Percentiles rank a stretch among this genome's conserved stretches.
Conservation (phyloP, 2,329 filamentous ascomycete genomes). For the Sclerotiophoma versabilis region DNA sequence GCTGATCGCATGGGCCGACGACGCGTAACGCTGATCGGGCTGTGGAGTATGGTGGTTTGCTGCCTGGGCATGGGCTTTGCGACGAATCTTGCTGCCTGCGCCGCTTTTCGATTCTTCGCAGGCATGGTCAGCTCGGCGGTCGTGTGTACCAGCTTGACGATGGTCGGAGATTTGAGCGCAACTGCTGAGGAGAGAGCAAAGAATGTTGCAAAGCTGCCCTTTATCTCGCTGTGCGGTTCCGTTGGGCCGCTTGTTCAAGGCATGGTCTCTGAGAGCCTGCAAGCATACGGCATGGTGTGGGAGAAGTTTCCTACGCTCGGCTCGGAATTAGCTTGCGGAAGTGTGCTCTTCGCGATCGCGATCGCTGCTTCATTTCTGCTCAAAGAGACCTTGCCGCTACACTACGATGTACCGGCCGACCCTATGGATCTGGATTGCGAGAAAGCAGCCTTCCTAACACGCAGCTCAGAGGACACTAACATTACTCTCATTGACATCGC, state of each 20-base stretch:
- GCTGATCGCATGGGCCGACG: slow-evolving; percentile 54
- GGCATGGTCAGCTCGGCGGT: slow-evolving; percentile 55
- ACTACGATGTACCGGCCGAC: slow-evolving; percentile 28
- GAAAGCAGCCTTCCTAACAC: slow-evolving; percentile 56
- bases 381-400: slow-evolving; percentile 48
- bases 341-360: slow-evolving; percentile 52
- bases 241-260: slow-evolving; percentile 55
- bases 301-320: slow-evolving; percentile 53
- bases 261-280: slow-evolving; percentile 52
- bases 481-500: slow-evolving; percentile 46
- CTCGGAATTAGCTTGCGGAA: slow-evolving; percentile 54
- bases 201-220: slow-evolving; percentile 54
- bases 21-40: slow-evolving; percentile 54
- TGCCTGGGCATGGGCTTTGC: slow-evolving; percentile 58
- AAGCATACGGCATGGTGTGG: slow-evolving; percentile 53
- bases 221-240: slow-evolving; percentile 55
- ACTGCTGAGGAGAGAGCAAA: slow-evolving; percentile 48
- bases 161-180: slow-evolving; percentile 56
- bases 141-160: slow-evolving; percentile 54
- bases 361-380: slow-evolving; percentile 50
- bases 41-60: slow-evolving; percentile 54
- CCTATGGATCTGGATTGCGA: slow-evolving; percentile 51
- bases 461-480: slow-evolving; percentile 46
- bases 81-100: slow-evolving; percentile 51
- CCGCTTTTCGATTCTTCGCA: slow-evolving; percentile 53